These are phyloP conservation scores for Pseudogymnoascus destructans DNA, from an alignment of 2,329 filamentous ascomycete species.

Conservation along the genomic window DNA sequence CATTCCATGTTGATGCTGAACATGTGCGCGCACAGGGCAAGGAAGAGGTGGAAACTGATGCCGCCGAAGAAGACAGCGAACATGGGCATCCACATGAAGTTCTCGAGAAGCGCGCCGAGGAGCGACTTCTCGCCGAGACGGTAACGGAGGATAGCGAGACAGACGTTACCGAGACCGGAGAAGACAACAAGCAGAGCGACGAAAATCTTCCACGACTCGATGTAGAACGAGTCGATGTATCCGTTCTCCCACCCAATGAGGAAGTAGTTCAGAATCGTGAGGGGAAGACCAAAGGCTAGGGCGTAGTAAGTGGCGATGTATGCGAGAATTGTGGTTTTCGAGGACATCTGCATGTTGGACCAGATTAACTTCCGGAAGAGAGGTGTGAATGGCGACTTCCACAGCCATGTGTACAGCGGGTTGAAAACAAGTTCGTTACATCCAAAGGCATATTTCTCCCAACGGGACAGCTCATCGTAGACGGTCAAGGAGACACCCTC, in stretches of 20 bases:
- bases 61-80: slow-evolving; percentile 34
- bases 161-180: slow-evolving; percentile 45
- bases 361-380: slow-evolving; percentile 48
- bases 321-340: slow-evolving; percentile 58
- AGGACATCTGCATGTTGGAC: slow-evolving; percentile 48
- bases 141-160: slow-evolving; percentile 48
- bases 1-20: slow-evolving; percentile 33
- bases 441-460: slow-evolving; percentile 63
- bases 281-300: slow-evolving; percentile 52
- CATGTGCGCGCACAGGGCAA: slow-evolving; percentile 31
- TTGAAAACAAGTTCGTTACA: slow-evolving; percentile 61
- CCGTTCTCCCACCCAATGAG: slow-evolving; percentile 59
- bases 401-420: slow-evolving; percentile 48
- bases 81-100: slow-evolving; percentile 38
- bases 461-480: slow-evolving; percentile 58
- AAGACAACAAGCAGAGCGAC: slow-evolving; percentile 53
- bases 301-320: slow-evolving; percentile 53
- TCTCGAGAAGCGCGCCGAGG: slow-evolving; percentile 37
- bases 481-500: slow-evolving; percentile 62
- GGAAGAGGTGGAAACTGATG: slow-evolving; percentile 31
- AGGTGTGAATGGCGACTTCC: slow-evolving; percentile 49
- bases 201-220: slow-evolving; percentile 53
- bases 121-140: slow-evolving; percentile 42
- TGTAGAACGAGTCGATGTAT: slow-evolving; percentile 51
- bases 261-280: slow-evolving; percentile 59